phyloP scores from a whole-genome alignment of 148 eudicot species.

The Diospyros lotus region DNA sequence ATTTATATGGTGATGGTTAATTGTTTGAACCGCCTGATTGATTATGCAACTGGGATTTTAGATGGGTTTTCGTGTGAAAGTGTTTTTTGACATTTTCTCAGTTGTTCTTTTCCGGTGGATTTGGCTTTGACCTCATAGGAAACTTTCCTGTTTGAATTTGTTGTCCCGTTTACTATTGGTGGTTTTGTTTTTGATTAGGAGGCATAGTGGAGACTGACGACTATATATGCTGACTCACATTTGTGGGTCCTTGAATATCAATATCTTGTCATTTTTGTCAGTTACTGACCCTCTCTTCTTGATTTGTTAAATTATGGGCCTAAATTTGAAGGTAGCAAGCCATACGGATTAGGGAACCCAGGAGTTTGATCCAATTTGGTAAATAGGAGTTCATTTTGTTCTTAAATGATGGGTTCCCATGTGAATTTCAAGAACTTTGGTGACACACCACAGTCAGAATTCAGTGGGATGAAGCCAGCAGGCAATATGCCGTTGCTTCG shows the following conservation, averaged over 20 bases:
- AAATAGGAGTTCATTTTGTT: neutral
- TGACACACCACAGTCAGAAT: conserved; percentile 22
- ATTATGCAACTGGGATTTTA: neutral
- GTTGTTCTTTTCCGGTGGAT: neutral
- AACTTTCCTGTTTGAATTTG: neutral
- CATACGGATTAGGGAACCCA: neutral
- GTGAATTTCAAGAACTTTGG: conserved; percentile 40
- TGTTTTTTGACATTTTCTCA: neutral
- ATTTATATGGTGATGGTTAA: neutral
- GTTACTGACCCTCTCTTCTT: neutral
- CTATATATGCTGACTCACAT: neutral
- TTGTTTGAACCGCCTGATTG: neutral
- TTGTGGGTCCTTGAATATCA: conserved; percentile 2
- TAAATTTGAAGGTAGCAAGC: conserved; percentile 7
- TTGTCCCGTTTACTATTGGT: neutral
- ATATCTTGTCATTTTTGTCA: conserved; percentile 2
- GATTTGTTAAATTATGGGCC: neutral
- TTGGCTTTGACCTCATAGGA: neutral
- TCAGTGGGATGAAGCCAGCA: conserved; percentile 17
- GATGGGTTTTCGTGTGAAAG: neutral
- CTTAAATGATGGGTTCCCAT: conserved; percentile 36
- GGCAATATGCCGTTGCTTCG: conserved; percentile 29
- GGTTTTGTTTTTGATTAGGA: neutral
- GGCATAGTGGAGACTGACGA: neutral
- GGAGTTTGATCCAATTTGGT: neutral